Evolutionary conservation across 1,139 yeast genomes (phyloP).

Genomic region (Chernovozyma sophiae-reginae): DNA sequence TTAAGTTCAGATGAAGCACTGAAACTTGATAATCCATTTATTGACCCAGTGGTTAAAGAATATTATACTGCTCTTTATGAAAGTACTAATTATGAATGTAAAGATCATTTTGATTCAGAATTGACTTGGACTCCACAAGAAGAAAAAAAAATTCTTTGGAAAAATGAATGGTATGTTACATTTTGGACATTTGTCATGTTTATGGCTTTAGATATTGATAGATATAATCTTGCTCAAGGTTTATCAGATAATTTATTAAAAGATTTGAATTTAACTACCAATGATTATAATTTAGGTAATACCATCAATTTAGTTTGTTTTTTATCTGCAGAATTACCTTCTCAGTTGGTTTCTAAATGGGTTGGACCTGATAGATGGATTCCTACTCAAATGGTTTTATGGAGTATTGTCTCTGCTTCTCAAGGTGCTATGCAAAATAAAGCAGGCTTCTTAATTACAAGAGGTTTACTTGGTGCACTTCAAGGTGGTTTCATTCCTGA

Average conservation of each 20-base stretch:
- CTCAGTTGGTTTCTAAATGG: constrained; percentile 28
- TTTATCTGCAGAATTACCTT: constrained; percentile 30
- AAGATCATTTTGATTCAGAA: constrained; percentile 18
- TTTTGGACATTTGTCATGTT: constrained; percentile 28
- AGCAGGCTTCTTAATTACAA: constrained; percentile 22
- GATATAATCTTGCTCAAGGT: constrained; percentile 30
- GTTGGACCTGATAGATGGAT: constrained; percentile 31
- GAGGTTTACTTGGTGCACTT: constrained; percentile 25
- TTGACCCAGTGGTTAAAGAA: constrained; percentile 16
- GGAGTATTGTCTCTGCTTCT: constrained; percentile 28
- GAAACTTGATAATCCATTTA: constrained; percentile 3
- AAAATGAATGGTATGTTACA: constrained; percentile 24
- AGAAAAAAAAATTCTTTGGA: constrained; percentile 18
- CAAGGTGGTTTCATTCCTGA: constrained; percentile 34
- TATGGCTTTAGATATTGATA: constrained; percentile 29
- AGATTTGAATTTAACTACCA: constrained; percentile 25
- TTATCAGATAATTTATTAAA: constrained; percentile 27
- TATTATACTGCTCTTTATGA: constrained; percentile 17
- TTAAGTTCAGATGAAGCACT: neutral
- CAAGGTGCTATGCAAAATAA: constrained; percentile 24
- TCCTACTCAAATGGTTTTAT: constrained; percentile 28
- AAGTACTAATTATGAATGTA: constrained; percentile 18
- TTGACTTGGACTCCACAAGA: constrained; percentile 20
- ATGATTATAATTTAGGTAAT: constrained; percentile 30
- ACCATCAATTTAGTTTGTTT: constrained; percentile 27